Percentiles rank a stretch among this genome's conserved stretches.
Evolutionary conservation across 1,284 basidiomycete genomes (phyloP).

Genomic region (Sutorius eximius): DNA sequence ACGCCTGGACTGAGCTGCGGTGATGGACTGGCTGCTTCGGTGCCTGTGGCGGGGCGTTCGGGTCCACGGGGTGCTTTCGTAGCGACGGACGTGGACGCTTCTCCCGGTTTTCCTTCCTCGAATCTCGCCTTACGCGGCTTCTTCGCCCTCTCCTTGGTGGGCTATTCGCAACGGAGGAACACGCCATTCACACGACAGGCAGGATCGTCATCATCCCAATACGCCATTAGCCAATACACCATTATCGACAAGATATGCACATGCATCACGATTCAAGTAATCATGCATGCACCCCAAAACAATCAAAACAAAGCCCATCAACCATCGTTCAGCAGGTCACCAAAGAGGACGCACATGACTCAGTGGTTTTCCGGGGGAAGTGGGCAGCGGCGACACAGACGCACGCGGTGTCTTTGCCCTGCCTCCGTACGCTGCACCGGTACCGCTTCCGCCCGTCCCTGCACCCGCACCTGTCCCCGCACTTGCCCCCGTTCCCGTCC

Average conservation of each 20-base stretch:
- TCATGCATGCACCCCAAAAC: background rate
- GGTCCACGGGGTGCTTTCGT: background rate
- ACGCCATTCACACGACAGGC: conserved; percentile 29
- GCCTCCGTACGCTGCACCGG: background rate
- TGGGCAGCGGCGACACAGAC: conserved; percentile 39
- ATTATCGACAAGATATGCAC: conserved; percentile 36
- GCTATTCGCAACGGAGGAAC: conserved; percentile 45
- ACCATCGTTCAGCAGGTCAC: conserved; percentile 46
- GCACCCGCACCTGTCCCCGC: background rate
- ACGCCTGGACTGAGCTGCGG: background rate
- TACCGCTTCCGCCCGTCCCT: background rate
- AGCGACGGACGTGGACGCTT: background rate
- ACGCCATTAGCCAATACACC: conserved; percentile 20
- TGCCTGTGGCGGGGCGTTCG: background rate
- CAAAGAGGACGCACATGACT: conserved; percentile 81
- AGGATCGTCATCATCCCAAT: conserved; percentile 2
- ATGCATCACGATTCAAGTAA: conserved; percentile 22
- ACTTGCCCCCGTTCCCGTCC: conserved; percentile 1
- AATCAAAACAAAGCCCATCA: conserved; percentile 28
- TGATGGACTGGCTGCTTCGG: background rate
- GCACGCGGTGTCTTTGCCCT: conserved; percentile 27
- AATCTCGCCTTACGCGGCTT: conserved; percentile 54
- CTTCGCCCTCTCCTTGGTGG: conserved; percentile 66
- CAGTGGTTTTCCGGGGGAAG: conserved; percentile 58
- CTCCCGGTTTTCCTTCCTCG: conserved; percentile 17